Conservation (phyloP, 2,329 filamentous ascomycete species). For the Cercospora citrullina region DNA sequence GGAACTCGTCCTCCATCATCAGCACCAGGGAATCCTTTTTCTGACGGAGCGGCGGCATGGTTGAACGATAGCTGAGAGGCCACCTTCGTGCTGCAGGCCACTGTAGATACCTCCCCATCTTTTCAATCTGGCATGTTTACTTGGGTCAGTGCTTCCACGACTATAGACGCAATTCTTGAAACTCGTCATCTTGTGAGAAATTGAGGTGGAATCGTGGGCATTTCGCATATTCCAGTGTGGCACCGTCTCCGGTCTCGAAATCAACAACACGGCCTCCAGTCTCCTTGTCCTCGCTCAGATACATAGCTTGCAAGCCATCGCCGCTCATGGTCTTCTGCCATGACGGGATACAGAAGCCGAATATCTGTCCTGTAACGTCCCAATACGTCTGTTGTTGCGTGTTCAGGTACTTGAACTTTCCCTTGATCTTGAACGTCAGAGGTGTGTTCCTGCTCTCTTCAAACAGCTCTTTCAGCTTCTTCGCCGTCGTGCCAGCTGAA, state of each 20-base stretch:
- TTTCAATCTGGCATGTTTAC: background rate
- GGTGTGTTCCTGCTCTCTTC: constrained; percentile 42
- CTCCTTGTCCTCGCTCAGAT: constrained; percentile 37
- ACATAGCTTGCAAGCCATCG: constrained; percentile 43
- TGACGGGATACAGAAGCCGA: constrained; percentile 43
- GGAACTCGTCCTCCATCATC: background rate
- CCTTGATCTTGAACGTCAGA: constrained; percentile 43
- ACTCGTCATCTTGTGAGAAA: constrained; percentile 45
- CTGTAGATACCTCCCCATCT: background rate
- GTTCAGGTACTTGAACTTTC: constrained; percentile 40
- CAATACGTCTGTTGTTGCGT: constrained; percentile 35
- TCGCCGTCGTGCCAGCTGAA: constrained; percentile 28
- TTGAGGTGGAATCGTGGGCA: constrained; percentile 47
- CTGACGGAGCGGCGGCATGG: background rate
- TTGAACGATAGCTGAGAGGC: background rate
- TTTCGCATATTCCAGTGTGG: constrained; percentile 42
- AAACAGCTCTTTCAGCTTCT: constrained; percentile 33
- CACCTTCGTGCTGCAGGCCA: background rate
- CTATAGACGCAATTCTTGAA: constrained; percentile 39
- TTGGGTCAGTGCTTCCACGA: background rate
- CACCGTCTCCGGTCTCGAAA: constrained; percentile 41
- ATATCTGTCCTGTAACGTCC: constrained; percentile 42
- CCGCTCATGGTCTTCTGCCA: constrained; percentile 47
- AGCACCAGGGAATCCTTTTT: background rate
- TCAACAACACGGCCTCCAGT: constrained; percentile 42